Conservation (phyloP, 805 yeast species). For the Wickerhamiella sorbophila region DNA sequence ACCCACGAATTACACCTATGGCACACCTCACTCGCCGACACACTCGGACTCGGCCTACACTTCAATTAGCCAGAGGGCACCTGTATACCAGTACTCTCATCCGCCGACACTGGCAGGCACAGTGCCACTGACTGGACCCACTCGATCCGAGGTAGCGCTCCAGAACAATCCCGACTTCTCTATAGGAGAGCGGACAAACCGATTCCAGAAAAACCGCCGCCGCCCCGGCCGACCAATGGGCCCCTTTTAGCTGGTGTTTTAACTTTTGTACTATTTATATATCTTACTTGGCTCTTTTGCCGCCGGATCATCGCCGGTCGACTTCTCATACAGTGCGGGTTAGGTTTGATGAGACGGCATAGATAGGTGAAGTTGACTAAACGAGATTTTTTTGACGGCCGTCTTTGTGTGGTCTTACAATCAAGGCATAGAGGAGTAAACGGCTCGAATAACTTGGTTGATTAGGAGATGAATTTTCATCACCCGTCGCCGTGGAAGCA, state of each 20-base stretch:
- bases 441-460: no score
- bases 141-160: conserved; percentile 14
- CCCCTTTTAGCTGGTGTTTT: not conserved
- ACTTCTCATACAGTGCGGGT: no score
- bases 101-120: not conserved
- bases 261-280: no score
- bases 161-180: conserved; percentile 17
- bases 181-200: conserved; percentile 7
- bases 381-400: no score
- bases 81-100: conserved; percentile 1
- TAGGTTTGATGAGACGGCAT: no score
- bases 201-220: conserved; percentile 4
- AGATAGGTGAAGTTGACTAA: no score
- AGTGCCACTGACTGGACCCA: conserved; percentile 1
- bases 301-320: no score
- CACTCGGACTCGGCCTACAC: conserved; percentile 13
- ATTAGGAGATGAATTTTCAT: not conserved
- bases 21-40: conserved; percentile 5
- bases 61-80: conserved; percentile 12
- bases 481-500: not conserved
- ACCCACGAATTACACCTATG: conserved; percentile 2
- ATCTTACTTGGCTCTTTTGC: not conserved
- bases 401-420: no score
- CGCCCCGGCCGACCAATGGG: not conserved
- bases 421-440: no score